Evolutionary conservation across 495 filamentous ascomycete species (phyloP).

Genomic region (Trichoderma erinaceum): DNA sequence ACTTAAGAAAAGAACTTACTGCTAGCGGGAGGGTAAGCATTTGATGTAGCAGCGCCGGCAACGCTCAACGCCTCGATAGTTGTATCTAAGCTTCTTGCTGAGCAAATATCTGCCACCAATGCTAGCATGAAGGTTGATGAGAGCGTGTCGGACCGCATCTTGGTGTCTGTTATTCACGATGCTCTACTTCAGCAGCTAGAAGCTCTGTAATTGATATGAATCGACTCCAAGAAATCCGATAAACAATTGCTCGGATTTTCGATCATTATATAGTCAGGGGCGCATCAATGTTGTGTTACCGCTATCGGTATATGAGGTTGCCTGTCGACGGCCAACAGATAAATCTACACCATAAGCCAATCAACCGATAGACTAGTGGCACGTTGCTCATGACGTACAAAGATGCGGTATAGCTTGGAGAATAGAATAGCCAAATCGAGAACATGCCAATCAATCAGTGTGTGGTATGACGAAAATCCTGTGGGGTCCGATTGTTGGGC

Average conservation of each 20-base stretch:
- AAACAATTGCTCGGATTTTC: neutral
- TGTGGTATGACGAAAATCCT: slow-evolving; percentile 1
- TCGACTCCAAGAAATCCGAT: neutral
- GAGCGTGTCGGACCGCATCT: neutral
- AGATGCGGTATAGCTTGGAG: neutral
- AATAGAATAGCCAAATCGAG: neutral
- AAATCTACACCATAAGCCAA: neutral
- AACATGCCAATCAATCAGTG: neutral
- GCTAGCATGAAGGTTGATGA: neutral
- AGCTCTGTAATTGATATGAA: neutral
- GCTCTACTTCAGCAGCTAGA: neutral
- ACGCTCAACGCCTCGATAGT: slow-evolving; percentile 1
- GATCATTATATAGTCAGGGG: neutral
- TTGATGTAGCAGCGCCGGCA: neutral
- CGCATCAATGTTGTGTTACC: neutral
- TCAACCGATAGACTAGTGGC: neutral
- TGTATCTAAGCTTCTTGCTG: neutral
- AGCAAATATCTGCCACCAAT: neutral
- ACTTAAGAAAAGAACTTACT: neutral
- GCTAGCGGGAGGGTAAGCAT: neutral
- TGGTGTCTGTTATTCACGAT: neutral
- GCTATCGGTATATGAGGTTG: no score
- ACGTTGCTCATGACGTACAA: neutral
- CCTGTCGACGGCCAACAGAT: neutral
- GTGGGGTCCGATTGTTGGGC: neutral